Conservation (phyloP, 768 basidiomycete species). For the Postia placenta region DNA sequence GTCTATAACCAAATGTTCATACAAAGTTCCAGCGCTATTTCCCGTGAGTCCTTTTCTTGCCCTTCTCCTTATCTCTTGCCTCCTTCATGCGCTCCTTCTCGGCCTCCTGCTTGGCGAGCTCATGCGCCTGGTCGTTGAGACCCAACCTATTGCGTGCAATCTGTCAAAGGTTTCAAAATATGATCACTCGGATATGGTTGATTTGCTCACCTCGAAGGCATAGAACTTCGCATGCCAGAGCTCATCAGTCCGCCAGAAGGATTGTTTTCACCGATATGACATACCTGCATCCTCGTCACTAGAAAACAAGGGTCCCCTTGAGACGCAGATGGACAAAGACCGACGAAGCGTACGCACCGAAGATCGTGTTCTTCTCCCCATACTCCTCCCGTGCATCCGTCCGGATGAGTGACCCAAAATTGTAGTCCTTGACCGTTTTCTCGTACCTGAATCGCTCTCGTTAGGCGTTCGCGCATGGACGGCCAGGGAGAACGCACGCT, state of each 20-base stretch:
- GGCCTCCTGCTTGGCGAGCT: conserved; percentile 68
- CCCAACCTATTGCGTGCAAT: conserved; percentile 90
- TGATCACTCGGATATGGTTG: too few species aligned
- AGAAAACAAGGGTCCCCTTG: neutral
- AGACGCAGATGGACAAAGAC: neutral
- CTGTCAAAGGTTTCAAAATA: conserved; percentile 30
- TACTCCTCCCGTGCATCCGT: conserved; percentile 78
- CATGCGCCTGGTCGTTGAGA: conserved; percentile 82
- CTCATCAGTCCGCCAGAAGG: too few species aligned
- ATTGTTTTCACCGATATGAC: too few species aligned
- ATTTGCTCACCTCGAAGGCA: conserved; percentile 78
- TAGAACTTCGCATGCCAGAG: conserved; percentile 63
- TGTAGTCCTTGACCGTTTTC: conserved; percentile 86
- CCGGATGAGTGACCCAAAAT: conserved; percentile 94
- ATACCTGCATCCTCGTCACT: conserved; percentile 70
- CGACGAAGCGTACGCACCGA: conserved; percentile 48
- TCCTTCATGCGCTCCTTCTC: conserved; percentile 50
- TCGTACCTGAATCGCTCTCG: conserved; percentile 56
- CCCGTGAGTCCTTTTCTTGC: conserved; percentile 29
- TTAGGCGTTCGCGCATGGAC: neutral
- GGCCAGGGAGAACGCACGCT: conserved; percentile 37
- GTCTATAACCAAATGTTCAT: too few species aligned
- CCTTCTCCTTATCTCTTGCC: conserved; percentile 47
- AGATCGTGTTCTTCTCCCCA: conserved; percentile 88
- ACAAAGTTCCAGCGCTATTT: neutral